Evolutionary conservation across 1,139 yeast genomes (phyloP).

Genomic region (Saccharomyces hybrid): DNA sequence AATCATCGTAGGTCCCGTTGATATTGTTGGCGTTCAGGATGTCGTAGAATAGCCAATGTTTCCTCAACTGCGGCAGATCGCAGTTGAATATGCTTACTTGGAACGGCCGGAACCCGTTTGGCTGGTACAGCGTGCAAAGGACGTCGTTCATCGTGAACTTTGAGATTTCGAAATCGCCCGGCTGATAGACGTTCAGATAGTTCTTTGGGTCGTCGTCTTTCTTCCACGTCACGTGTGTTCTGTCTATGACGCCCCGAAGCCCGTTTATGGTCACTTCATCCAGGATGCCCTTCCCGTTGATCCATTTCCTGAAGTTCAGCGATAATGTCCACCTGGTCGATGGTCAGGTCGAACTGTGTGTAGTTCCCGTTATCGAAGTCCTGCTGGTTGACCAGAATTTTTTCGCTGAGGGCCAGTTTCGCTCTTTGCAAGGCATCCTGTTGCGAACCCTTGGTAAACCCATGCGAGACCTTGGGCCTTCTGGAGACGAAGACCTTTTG

Average conservation of each 20-base stretch:
- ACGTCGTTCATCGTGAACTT: slow-evolving; percentile 78
- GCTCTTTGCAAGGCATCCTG: slow-evolving; percentile 29
- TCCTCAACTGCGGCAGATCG: slow-evolving; percentile 68
- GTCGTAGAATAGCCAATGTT: slow-evolving; percentile 90
- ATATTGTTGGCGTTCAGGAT: slow-evolving; percentile 74
- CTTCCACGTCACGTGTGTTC: slow-evolving; percentile 80
- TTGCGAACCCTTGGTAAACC: slow-evolving; percentile 65
- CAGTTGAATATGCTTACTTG: slow-evolving; percentile 81
- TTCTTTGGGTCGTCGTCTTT: slow-evolving; percentile 76
- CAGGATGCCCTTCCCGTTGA: slow-evolving; percentile 80
- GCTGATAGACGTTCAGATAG: slow-evolving; percentile 61
- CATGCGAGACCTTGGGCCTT: slow-evolving; percentile 45
- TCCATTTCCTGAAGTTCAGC: slow-evolving; percentile 75
- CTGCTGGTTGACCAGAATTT: slow-evolving; percentile 29
- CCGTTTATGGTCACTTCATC: slow-evolving; percentile 80
- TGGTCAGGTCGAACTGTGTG: slow-evolving; percentile 87
- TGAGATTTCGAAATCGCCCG: slow-evolving; percentile 91
- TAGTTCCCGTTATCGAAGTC: slow-evolving; percentile 81
- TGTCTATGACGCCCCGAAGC: slow-evolving; percentile 81
- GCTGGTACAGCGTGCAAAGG: slow-evolving; percentile 72
- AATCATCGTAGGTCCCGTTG: slow-evolving; percentile 88
- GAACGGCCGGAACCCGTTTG: slow-evolving; percentile 71
- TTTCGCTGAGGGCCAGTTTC: slow-evolving; percentile 26
- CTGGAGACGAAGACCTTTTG: slow-evolving; percentile 80
- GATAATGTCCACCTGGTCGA: slow-evolving; percentile 82